A percentile compares a stretch with the other conserved stretches of the same genome.
These are phyloP conservation scores for Noccaea caerulescens DNA, from an alignment of 345 rosid genomes.

Conservation along the genomic window DNA sequence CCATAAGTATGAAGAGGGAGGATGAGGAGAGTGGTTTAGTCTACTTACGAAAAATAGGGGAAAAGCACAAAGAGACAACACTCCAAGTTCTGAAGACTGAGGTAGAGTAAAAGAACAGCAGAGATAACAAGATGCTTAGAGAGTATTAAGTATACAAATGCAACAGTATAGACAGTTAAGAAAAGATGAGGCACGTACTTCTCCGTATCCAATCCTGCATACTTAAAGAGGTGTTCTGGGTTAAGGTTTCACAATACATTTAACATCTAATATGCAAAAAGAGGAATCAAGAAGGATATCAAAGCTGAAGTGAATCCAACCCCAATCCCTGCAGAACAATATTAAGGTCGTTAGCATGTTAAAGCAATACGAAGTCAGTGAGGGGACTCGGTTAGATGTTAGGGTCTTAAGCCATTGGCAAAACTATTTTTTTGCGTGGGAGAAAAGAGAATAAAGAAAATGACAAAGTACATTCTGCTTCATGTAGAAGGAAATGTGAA, in stretches of 20 bases:
- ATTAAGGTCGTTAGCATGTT: constrained; percentile 19
- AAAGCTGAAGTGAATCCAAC: constrained; percentile 95
- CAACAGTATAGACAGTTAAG: constrained; percentile 4
- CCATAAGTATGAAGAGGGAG: constrained; percentile 21
- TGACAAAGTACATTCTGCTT: constrained; percentile 22
- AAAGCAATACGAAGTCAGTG: constrained; percentile 5
- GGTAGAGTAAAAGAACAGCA: constrained; percentile 16
- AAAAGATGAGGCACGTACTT: constrained; percentile 58
- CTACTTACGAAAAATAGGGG: constrained; percentile 85
- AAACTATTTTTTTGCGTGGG: neutral
- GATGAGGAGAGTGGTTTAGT: constrained; percentile 13
- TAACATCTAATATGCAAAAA: constrained; percentile 14
- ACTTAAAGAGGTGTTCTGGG: constrained; percentile 88
- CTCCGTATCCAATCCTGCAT: constrained; percentile 94
- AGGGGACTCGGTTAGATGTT: neutral
- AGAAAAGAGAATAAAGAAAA: constrained; percentile 1
- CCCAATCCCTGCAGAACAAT: constrained; percentile 75
- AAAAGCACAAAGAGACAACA: constrained; percentile 97
- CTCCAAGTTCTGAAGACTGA: constrained; percentile 96
- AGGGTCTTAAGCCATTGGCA: constrained; percentile 9
- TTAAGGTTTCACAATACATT: constrained; percentile 60
- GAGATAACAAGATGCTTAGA: constrained; percentile 10
- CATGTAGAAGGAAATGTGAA: neutral
- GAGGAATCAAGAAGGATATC: constrained; percentile 65
- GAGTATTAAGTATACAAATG: neutral